phyloP scores from a whole-genome alignment of 805 yeast genomes.

The Grigorovia yakushimaensis region DNA sequence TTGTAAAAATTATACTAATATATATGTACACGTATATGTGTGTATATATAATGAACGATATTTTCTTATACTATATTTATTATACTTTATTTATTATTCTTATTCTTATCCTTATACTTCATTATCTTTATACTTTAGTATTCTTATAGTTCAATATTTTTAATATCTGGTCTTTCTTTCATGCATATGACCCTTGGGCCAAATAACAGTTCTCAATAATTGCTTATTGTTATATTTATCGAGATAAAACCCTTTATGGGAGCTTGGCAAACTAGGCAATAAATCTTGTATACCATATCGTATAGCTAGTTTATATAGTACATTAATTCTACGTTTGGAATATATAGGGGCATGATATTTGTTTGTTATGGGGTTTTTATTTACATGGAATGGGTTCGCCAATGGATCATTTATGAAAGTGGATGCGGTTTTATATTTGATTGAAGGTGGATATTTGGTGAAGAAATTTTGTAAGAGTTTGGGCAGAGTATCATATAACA shows the following conservation, averaged over 20 bases:
- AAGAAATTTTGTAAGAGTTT: slow-evolving; percentile 62
- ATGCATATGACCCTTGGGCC: slow-evolving; percentile 74
- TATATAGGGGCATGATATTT: slow-evolving; percentile 66
- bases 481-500: slow-evolving; percentile 54
- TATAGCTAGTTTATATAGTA: slow-evolving; percentile 70
- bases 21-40: too few relatives aligned
- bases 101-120: too few relatives aligned
- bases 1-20: too few relatives aligned
- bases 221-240: slow-evolving; percentile 64
- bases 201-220: slow-evolving; percentile 65
- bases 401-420: slow-evolving; percentile 54
- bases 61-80: too few relatives aligned
- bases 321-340: slow-evolving; percentile 76
- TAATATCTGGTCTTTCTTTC: slow-evolving; percentile 30
- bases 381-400: slow-evolving; percentile 82
- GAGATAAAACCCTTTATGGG: slow-evolving; percentile 41
- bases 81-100: too few relatives aligned
- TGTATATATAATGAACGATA: too few relatives aligned
- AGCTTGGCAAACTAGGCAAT: slow-evolving; percentile 46
- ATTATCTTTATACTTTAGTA: neutral
- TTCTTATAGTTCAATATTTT: too few relatives aligned
- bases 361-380: slow-evolving; percentile 75
- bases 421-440: slow-evolving; percentile 53
- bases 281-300: slow-evolving; percentile 71
- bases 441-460: slow-evolving; percentile 71